A percentile compares a stretch with the other conserved stretches of the same genome.
Conservation (phyloP, 495 filamentous ascomycete species). For the Penicillium steckii region DNA sequence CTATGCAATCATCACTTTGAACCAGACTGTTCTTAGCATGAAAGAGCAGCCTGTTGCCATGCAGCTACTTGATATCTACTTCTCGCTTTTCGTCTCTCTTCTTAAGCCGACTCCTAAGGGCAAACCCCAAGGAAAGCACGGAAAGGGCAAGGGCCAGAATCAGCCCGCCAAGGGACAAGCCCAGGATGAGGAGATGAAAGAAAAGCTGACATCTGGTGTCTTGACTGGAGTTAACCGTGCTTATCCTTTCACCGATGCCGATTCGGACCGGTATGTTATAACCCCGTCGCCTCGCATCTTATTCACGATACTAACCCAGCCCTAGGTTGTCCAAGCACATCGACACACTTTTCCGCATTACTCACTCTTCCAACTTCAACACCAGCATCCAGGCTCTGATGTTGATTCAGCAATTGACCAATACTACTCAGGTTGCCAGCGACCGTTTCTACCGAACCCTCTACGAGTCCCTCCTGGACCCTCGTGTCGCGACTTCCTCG, state of each 20-base stretch:
- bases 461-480: constrained; percentile 92
- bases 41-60: constrained; percentile 82
- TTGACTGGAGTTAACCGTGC: constrained; percentile 94
- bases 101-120: constrained; percentile 56
- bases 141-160: constrained; percentile 42
- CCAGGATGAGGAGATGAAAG: constrained; percentile 66
- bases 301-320: constrained; percentile 17
- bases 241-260: constrained; percentile 83
- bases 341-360: constrained; percentile 90
- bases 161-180: constrained; percentile 52
- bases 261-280: constrained; percentile 63
- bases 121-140: constrained; percentile 27
- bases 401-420: constrained; percentile 89
- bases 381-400: constrained; percentile 94
- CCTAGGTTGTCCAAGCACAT: constrained; percentile 76
- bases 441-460: constrained; percentile 94
- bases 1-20: constrained; percentile 92
- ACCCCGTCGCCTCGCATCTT: background rate
- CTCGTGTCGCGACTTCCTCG: constrained; percentile 81
- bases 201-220: constrained; percentile 88
- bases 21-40: constrained; percentile 86
- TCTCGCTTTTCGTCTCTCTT: constrained; percentile 74
- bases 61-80: constrained; percentile 84
- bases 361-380: constrained; percentile 98
- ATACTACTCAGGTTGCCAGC: constrained; percentile 69